Base-by-base conservation (phyloP, 306 rosid species). In the Carpinus viminea region DNA sequence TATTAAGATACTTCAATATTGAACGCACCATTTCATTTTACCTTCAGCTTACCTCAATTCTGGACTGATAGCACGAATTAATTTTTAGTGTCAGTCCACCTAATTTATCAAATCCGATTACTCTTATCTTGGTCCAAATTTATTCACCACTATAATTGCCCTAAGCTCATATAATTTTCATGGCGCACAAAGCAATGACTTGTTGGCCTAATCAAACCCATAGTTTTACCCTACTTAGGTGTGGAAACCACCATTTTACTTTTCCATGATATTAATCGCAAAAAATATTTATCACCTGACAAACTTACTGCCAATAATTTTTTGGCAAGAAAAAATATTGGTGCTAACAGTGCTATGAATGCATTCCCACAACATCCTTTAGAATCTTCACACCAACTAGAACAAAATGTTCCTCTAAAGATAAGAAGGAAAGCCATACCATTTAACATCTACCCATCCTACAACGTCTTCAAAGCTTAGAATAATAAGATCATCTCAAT, bases 401-500 rank as follows among this genome's bases (percentile, higher is more conserved):
- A 62, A 28, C 9, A 13, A 61, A 61, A 12, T 12, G 8, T 61
- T 61, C 41, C 43, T 15, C 41, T 36, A 12, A 61, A 28, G 24
- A 28, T 60, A 60, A 7, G 6, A 34, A 62, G 45, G 46, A 36
- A 13, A 15, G 45, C 18, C 45, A 31, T 7, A 62, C 21, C 18
- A 31, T 62, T 13, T 13, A 26, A 60, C 7, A 38, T 38, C 72
- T 36, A 38, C 47, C 43, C 26, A 66, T 38, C 72, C 72, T 3
- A 16, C 48, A 66, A 66, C 50, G 28, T n/a, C 26, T 17, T 66
- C 9, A 64, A 15, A 66, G 6, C 13, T 6, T 31, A 64, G 47
- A n/a, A 31, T 34, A n/a, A 31, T 34, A 16, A 64, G 70, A 64
- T 34, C 70, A 13, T 64, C 70, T 64, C 70, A 64, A 24, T 64